phyloP scores from a whole-genome alignment of 768 basidiomycete species.

The Leucosporidium scottii region DNA sequence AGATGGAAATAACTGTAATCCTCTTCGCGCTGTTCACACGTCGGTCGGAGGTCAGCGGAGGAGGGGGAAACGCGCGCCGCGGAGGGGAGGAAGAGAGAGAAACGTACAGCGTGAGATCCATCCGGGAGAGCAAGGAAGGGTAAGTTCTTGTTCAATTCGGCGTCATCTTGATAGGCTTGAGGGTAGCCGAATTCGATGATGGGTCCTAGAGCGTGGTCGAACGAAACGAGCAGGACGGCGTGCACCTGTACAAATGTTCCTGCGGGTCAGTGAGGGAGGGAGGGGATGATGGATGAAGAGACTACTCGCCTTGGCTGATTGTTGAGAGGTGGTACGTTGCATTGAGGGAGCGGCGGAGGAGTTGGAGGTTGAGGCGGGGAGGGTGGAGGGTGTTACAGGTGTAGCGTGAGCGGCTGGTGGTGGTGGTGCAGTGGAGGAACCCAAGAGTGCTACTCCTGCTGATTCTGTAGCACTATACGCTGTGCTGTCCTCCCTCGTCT shows the following conservation, averaged over 20 bases:
- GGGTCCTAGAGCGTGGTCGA: slow-evolving; percentile 67
- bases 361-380: neutral
- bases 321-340: neutral
- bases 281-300: neutral
- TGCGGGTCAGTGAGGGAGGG: neutral
- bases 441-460: no score
- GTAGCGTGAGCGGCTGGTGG: neutral
- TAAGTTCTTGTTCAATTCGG: slow-evolving; percentile 68
- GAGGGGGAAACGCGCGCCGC: neutral
- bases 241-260: neutral
- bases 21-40: slow-evolving; percentile 58
- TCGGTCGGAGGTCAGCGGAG: neutral
- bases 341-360: neutral
- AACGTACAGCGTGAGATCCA: slow-evolving; percentile 81
- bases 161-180: slow-evolving; percentile 6
- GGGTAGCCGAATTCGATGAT: slow-evolving; percentile 61
- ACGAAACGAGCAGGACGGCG: slow-evolving; percentile 33
- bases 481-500: no score
- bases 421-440: neutral
- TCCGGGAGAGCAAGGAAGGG: slow-evolving; percentile 96
- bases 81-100: neutral
- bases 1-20: slow-evolving; percentile 93
- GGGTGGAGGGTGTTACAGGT: neutral
- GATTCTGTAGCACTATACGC: no score
- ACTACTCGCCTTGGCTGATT: neutral